Base-by-base conservation (phyloP, 139 green algal genomes). In the Chlorella vulgaris region DNA sequence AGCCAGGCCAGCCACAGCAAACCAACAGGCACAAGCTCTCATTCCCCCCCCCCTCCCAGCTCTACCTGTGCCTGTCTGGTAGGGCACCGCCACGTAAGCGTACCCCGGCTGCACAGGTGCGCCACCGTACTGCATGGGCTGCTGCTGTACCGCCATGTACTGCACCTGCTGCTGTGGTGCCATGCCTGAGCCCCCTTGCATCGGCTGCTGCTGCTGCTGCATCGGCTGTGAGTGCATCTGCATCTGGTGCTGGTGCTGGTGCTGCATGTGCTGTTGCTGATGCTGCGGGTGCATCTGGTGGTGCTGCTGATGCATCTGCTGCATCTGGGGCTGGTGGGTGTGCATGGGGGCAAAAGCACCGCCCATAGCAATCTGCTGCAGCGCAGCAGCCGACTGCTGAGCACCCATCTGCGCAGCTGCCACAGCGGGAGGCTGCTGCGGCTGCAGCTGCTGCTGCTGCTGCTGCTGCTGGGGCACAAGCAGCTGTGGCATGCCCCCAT, bases 311-410 rank as follows among this genome's bases (percentile, higher is more conserved):
- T 38, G 38, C 26, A 39, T 4, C 73, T 68, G 65, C 77, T 76
- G 77, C 77, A 60, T 33, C 50, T n/a, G n/a, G n/a, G 40, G 33
- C 65, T 68, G 76, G 60, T 69, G 77, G 47, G 58, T 55, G 6
- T 69, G 42, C 21, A 42, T 19, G 6, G 65, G 43, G 8, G 76
- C 63, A 47, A 71, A 71, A 24, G 39, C 77, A 10, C 77, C 65
- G 15, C 77, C 77, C 62, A 74, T 76, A 36, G 77, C 77, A 69
- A 83, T 83, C 77, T 83, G 77, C 77, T 83, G 77, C 65, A 83
- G 77, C 18, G 77, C 77, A 21, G 66, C 51, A 8, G 65, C 77
- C 8, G 77, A 83, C 77, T 83, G 77, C 77, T 83, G 77, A 10
- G 77, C 65, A 24, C 29, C 51, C 63, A 83, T 74, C 33, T 77